Base-by-base conservation (phyloP, 176 grass and related monocot species). In the Carex kokanica region DNA sequence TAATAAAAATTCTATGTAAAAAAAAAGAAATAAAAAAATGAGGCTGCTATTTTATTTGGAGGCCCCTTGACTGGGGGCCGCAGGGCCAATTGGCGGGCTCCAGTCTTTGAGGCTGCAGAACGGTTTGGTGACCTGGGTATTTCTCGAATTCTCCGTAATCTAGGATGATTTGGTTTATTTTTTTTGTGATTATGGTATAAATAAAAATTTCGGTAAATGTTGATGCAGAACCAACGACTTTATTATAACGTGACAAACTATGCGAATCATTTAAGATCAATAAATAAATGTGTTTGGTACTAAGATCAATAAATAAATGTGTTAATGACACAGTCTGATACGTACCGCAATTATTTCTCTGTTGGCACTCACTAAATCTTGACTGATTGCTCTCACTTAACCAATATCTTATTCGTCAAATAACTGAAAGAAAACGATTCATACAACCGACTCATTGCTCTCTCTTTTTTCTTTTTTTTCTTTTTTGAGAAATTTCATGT, bases 321-420 rank as follows among this genome's bases (percentile, higher is more conserved):
- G 12, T 52, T 64, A 51, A 49, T 82, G 31, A 25, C 34, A 82
- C 43, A 45, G 34, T 47, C 24, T 66, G 57, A 82, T 82, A 14
- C 6, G 3, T 11, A 65, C 79, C 79, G 2, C 10, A 82, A 65
- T 49, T 82, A 52, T 82, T 65, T 81, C 60, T 81, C 59, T 81
- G 79, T 52, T 81, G 79, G 75, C 40, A 81, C 36, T 64, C 36
- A 64, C 79, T 64, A 23, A 67, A 82, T 67, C 58, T 82, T 82
- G 80, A 82, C 61, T 21, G 47, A 82, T 82, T 65, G 9, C 12
- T 82, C 80, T 64, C 21, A 17, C 32, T 82, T 47, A 62, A 82
- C 40, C 23, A 29, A 82, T 82, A 61, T 65, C 20, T 82, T 82
- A 82, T 82, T 82, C 60, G 13, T 29, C 45, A 75, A 54, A 77